Conservation (phyloP, 257 asterid genomes). For the Solanum sitiens region DNA sequence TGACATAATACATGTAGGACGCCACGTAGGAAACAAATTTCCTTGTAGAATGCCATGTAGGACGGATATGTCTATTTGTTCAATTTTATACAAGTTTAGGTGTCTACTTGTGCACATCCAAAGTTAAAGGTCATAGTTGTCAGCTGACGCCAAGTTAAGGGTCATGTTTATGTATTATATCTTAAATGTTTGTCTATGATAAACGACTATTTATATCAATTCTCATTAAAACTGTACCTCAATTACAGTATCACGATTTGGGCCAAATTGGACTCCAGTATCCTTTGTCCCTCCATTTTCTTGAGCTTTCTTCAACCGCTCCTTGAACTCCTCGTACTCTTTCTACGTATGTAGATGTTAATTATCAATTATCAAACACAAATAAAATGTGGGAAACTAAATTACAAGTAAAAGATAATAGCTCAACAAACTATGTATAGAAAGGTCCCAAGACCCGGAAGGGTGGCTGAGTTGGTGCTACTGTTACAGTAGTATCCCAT, state of each 20-base stretch:
- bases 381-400: background rate
- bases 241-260: constrained; percentile 25
- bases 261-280: constrained; percentile 2
- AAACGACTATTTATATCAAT: background rate
- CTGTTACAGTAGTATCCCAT: background rate
- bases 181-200: background rate
- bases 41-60: too few species aligned
- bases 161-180: background rate
- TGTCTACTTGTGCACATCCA: too few species aligned
- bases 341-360: constrained; percentile 5
- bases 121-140: too few species aligned
- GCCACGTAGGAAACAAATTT: too few species aligned
- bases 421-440: background rate
- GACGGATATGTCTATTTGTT: too few species aligned
- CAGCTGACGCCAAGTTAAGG: too few species aligned
- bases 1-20: too few species aligned
- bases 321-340: constrained; percentile 26
- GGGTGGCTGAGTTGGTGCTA: background rate
- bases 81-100: too few species aligned
- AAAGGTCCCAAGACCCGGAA: background rate
- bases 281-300: background rate
- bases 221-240: constrained; percentile 18
- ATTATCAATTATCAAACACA: background rate
- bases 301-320: constrained; percentile 11
- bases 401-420: background rate